Evolutionary conservation across 805 yeast genomes (phyloP).

Genomic region (Jamesozyma spencerorum): DNA sequence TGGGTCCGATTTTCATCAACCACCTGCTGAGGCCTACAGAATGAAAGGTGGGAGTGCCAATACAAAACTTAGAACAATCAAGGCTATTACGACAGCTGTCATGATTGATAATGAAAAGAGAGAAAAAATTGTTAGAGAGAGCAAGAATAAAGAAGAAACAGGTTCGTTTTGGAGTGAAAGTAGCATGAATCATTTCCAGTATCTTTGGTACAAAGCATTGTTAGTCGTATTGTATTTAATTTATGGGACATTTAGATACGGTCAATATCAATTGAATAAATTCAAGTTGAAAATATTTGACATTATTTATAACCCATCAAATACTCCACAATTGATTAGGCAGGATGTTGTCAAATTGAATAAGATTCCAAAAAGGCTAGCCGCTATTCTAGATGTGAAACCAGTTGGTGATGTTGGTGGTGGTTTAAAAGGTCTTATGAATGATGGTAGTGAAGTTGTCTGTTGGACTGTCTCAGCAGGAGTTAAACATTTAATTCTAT

Average conservation of each 20-base stretch:
- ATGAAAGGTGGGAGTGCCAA: slow-evolving; percentile 9
- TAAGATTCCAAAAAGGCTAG: slow-evolving; percentile 71
- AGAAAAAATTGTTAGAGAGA: neutral
- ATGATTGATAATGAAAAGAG: slow-evolving; percentile 6
- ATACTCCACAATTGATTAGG: slow-evolving; percentile 77
- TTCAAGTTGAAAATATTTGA: slow-evolving; percentile 49
- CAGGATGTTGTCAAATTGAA: slow-evolving; percentile 64
- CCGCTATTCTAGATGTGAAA: slow-evolving; percentile 65
- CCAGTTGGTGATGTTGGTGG: slow-evolving; percentile 81
- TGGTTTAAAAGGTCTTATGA: slow-evolving; percentile 73
- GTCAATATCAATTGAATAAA: slow-evolving; percentile 44
- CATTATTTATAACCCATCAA: slow-evolving; percentile 57
- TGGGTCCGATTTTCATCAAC: slow-evolving; percentile 8
- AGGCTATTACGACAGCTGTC: slow-evolving; percentile 16
- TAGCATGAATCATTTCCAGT: slow-evolving; percentile 14
- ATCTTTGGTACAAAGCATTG: slow-evolving; percentile 36
- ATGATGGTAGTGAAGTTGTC: slow-evolving; percentile 64
- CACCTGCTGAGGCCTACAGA: slow-evolving; percentile 17
- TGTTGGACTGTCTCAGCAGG: slow-evolving; percentile 94
- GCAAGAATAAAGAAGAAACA: slow-evolving; percentile 1
- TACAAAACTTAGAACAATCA: slow-evolving; percentile 12
- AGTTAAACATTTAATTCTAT: slow-evolving; percentile 57
- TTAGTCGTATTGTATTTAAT: slow-evolving; percentile 45
- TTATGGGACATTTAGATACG: slow-evolving; percentile 46
- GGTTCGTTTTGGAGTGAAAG: slow-evolving; percentile 12